Evolutionary conservation across 169 alveolate genomes (phyloP).

Genomic region (Plasmodium inui): DNA sequence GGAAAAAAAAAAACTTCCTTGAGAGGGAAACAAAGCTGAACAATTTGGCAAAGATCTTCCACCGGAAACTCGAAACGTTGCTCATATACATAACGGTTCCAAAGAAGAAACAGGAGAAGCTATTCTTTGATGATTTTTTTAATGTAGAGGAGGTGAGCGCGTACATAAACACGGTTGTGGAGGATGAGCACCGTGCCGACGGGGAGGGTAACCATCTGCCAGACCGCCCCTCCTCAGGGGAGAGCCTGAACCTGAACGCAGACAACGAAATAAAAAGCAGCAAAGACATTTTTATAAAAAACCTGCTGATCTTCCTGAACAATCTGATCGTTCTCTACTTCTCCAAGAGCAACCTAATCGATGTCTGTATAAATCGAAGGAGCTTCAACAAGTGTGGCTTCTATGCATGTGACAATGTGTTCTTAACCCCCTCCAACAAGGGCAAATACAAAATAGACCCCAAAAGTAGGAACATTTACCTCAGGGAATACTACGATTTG

Average conservation of each 20-base stretch:
- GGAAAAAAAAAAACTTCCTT: neutral
- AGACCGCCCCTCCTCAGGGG: neutral
- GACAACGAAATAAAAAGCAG: slow-evolving; percentile 21
- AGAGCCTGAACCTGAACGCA: neutral
- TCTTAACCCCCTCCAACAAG: slow-evolving; percentile 25
- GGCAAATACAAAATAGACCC: slow-evolving; percentile 57
- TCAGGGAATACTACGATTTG: slow-evolving; percentile 58
- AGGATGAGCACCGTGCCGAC: neutral
- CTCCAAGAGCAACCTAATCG: slow-evolving; percentile 38
- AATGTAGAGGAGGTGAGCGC: slow-evolving; percentile 10
- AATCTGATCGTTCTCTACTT: slow-evolving; percentile 25
- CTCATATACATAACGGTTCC: slow-evolving; percentile 66
- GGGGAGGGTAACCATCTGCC: neutral
- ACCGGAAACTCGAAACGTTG: slow-evolving; percentile 37
- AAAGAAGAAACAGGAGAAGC: neutral
- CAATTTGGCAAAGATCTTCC: slow-evolving; percentile 20
- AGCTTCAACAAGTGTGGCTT: slow-evolving; percentile 69
- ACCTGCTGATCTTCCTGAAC: slow-evolving; percentile 30
- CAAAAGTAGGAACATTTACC: slow-evolving; percentile 21
- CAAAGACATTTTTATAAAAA: slow-evolving; percentile 29
- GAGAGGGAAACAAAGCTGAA: slow-evolving; percentile 17
- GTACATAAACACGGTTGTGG: slow-evolving; percentile 20
- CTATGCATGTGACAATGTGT: slow-evolving; percentile 69
- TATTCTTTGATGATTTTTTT: slow-evolving; percentile 44
- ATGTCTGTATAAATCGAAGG: slow-evolving; percentile 64